phyloP scores from a whole-genome alignment of 768 basidiomycete species.

The Psilocybe subaeruginosa region DNA sequence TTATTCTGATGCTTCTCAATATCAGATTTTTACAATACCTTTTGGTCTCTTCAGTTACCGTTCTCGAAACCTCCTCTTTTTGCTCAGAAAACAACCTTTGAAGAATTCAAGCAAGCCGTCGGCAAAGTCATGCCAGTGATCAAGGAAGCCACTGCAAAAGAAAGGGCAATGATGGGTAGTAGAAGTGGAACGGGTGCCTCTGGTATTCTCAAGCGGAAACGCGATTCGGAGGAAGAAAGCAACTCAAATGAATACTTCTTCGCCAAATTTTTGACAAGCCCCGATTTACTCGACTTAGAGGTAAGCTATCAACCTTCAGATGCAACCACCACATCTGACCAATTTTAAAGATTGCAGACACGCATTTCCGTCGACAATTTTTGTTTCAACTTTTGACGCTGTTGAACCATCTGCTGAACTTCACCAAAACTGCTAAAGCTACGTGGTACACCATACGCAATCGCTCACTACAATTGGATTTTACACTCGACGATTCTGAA shows the following conservation, averaged over 20 bases:
- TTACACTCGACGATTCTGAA: slow-evolving; percentile 68
- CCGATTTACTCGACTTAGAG: slow-evolving; percentile 86
- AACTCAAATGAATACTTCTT: slow-evolving; percentile 82
- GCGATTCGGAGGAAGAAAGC: slow-evolving; percentile 61
- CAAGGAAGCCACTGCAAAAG: slow-evolving; percentile 82
- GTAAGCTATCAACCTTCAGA: slow-evolving; percentile 39
- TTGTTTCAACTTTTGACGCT: slow-evolving; percentile 83
- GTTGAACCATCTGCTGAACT: slow-evolving; percentile 74
- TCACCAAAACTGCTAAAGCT: slow-evolving; percentile 69
- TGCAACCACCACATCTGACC: not conserved
- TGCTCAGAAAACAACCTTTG: slow-evolving; percentile 54
- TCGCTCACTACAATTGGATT: slow-evolving; percentile 83
- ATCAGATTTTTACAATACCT: slow-evolving; percentile 80
- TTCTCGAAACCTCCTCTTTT: slow-evolving; percentile 85
- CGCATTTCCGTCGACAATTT: slow-evolving; percentile 91
- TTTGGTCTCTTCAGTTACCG: slow-evolving; percentile 87
- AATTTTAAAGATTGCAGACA: slow-evolving; percentile 74
- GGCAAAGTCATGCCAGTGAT: slow-evolving; percentile 77
- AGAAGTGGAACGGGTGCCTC: slow-evolving; percentile 51
- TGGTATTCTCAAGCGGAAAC: slow-evolving; percentile 62
- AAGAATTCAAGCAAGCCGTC: slow-evolving; percentile 70
- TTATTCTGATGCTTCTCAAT: not conserved
- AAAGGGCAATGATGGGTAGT: slow-evolving; percentile 83
- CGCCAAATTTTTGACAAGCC: slow-evolving; percentile 90
- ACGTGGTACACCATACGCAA: slow-evolving; percentile 67